A percentile compares a stretch with the other conserved stretches of the same genome.
These are phyloP conservation scores for Zygotorulaspora danielsina DNA, from an alignment of 805 yeast species.

Conservation along the genomic window DNA sequence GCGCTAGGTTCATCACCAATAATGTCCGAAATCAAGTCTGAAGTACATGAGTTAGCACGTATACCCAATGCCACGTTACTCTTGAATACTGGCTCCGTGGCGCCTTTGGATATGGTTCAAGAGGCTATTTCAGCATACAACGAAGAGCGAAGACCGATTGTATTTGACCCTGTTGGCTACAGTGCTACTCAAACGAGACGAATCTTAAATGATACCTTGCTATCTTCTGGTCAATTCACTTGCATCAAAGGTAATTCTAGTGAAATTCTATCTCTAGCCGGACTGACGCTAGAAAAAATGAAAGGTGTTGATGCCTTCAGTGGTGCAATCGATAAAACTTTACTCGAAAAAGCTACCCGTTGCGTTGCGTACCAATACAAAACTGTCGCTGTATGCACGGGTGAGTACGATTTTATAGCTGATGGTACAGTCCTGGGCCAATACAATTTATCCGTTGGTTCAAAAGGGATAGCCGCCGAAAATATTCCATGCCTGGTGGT, in stretches of 20 bases:
- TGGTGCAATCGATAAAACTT: slow-evolving; percentile 21
- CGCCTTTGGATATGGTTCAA: slow-evolving; percentile 42
- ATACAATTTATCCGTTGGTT: slow-evolving; percentile 18
- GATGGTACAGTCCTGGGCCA: slow-evolving; percentile 40
- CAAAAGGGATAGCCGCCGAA: slow-evolving; percentile 15
- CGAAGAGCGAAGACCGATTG: slow-evolving; percentile 51
- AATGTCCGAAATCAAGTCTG: slow-evolving; percentile 72
- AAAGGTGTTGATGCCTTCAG: slow-evolving; percentile 64
- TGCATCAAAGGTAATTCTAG: slow-evolving; percentile 84
- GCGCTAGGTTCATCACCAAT: slow-evolving; percentile 85
- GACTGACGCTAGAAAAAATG: slow-evolving; percentile 45
- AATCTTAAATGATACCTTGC: slow-evolving; percentile 43
- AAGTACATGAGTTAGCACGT: slow-evolving; percentile 60
- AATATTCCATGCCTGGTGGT: slow-evolving; percentile 31
- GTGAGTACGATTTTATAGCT: slow-evolving; percentile 49
- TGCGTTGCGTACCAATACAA: slow-evolving; percentile 48
- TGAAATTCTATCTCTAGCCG: slow-evolving; percentile 66
- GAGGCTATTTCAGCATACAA: slow-evolving; percentile 60
- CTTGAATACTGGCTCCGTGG: slow-evolving; percentile 73
- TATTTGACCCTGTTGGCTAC: slow-evolving; percentile 90
- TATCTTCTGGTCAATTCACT: slow-evolving; percentile 54
- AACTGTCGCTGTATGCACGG: slow-evolving; percentile 69
- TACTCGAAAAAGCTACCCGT: slow-evolving; percentile 41
- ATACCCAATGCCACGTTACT: slow-evolving; percentile 54
- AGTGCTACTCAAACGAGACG: slow-evolving; percentile 70